These are phyloP conservation scores for Tricholoma saponaceum DNA, from an alignment of 768 basidiomycete species.

Conservation along the genomic window DNA sequence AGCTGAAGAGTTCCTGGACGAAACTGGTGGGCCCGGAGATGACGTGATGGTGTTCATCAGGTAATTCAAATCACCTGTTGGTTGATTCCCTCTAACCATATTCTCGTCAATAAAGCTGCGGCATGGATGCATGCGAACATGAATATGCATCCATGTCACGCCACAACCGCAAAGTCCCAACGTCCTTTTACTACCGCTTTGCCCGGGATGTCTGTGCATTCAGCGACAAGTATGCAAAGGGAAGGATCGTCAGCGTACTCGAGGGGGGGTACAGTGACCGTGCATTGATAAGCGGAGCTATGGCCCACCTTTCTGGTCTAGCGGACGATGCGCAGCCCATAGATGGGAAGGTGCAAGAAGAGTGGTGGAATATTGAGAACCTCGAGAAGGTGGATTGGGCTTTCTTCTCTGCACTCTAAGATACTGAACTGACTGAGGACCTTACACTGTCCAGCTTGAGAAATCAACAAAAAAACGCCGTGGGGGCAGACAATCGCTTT, in stretches of 20 bases:
- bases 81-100: background rate
- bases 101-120: conserved; percentile 52
- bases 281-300: conserved; percentile 76
- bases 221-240: conserved; percentile 58
- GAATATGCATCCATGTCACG: conserved; percentile 90
- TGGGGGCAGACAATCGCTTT: conserved; percentile 41
- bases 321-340: conserved; percentile 28
- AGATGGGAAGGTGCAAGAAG: conserved; percentile 33
- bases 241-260: conserved; percentile 80
- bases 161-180: conserved; percentile 85
- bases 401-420: too few relatives aligned
- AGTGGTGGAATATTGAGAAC: conserved; percentile 67
- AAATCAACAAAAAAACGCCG: conserved; percentile 58
- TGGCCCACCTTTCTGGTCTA: conserved; percentile 79
- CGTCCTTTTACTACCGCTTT: conserved; percentile 82
- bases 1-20: conserved; percentile 67
- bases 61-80: conserved; percentile 29
- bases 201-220: conserved; percentile 66
- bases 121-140: conserved; percentile 93
- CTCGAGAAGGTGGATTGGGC: conserved; percentile 46
- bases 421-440: background rate
- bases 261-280: conserved; percentile 96
- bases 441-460: conserved; percentile 46
- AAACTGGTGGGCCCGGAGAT: conserved; percentile 59
- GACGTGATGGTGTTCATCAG: conserved; percentile 87